Evolutionary conservation across 2,329 filamentous ascomycete species (phyloP).

Genomic region (Diaporthe vexans): DNA sequence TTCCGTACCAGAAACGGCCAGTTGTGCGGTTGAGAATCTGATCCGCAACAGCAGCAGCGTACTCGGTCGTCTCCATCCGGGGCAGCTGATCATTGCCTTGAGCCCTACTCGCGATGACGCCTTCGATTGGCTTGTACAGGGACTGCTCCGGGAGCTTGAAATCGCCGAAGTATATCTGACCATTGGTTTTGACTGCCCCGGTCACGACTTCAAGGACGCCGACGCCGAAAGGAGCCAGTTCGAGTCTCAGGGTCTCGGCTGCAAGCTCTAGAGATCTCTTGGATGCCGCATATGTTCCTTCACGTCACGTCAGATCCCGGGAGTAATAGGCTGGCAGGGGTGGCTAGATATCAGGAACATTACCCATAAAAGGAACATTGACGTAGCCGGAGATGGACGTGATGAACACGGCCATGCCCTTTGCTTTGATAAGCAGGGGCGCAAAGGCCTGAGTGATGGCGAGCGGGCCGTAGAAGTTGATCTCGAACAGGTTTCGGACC

Average conservation of each 20-base stretch:
- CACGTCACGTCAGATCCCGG: neutral
- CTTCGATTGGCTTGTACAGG: conserved; percentile 46
- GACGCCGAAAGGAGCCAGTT: conserved; percentile 48
- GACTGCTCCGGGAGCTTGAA: conserved; percentile 45
- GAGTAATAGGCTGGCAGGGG: accelerated
- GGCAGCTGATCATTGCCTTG: conserved; percentile 45
- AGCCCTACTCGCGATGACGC: conserved; percentile 43
- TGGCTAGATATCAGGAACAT: neutral
- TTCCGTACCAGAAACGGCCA: conserved; percentile 46
- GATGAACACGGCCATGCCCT: conserved; percentile 48
- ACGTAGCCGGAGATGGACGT: conserved; percentile 46
- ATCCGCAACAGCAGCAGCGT: conserved; percentile 44
- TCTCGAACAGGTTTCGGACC: conserved; percentile 47
- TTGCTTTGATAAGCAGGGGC: conserved; percentile 48
- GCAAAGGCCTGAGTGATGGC: conserved; percentile 48
- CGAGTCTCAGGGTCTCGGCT: conserved; percentile 48
- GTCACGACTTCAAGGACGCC: conserved; percentile 47
- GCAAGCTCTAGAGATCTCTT: conserved; percentile 48
- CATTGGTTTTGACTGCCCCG: conserved; percentile 45
- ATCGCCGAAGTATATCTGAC: conserved; percentile 45
- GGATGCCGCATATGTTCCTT: conserved; percentile 48
- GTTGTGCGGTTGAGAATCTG: conserved; percentile 42
- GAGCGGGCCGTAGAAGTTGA: conserved; percentile 50
- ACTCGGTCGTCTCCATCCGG: conserved; percentile 46
- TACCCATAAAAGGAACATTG: conserved; percentile 48